These are phyloP conservation scores for Schizopora paradoxa DNA, from an alignment of 1,284 basidiomycete genomes.

Conservation along the genomic window DNA sequence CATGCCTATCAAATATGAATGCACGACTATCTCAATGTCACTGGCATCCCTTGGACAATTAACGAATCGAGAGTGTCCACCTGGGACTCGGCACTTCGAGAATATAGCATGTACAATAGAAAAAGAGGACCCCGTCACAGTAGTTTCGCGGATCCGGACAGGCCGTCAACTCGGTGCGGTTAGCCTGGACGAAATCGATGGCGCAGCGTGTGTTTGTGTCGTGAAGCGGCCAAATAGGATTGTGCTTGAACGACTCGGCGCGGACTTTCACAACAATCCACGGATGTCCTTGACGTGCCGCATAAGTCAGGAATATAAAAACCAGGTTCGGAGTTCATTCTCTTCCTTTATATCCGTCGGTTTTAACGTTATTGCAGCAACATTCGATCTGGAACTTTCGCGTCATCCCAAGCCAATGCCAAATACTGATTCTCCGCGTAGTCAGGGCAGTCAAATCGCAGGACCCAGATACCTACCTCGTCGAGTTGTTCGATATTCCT, in stretches of 20 bases:
- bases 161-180: constrained; percentile 36
- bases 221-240: constrained; percentile 40
- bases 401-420: constrained; percentile 42
- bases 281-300: constrained; percentile 6
- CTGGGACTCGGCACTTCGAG: constrained; percentile 37
- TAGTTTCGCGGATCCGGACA: constrained; percentile 36
- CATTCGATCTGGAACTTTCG: constrained; percentile 41
- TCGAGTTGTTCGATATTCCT: constrained; percentile 23
- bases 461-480: constrained; percentile 19
- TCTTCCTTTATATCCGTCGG: not conserved
- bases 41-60: constrained; percentile 47
- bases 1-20: constrained; percentile 38
- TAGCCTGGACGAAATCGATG: constrained; percentile 42
- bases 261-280: no score
- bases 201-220: constrained; percentile 39
- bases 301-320: constrained; percentile 3
- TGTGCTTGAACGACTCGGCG: constrained; percentile 40
- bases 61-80: constrained; percentile 40
- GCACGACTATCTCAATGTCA: constrained; percentile 41
- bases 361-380: constrained; percentile 37
- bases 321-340: constrained; percentile 8
- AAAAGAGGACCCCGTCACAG: not conserved
- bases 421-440: constrained; percentile 51
- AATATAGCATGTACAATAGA: constrained; percentile 29
- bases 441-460: constrained; percentile 22